Conservation (phyloP, 2,329 filamentous ascomycete genomes). For the Geosmithia morbida region DNA sequence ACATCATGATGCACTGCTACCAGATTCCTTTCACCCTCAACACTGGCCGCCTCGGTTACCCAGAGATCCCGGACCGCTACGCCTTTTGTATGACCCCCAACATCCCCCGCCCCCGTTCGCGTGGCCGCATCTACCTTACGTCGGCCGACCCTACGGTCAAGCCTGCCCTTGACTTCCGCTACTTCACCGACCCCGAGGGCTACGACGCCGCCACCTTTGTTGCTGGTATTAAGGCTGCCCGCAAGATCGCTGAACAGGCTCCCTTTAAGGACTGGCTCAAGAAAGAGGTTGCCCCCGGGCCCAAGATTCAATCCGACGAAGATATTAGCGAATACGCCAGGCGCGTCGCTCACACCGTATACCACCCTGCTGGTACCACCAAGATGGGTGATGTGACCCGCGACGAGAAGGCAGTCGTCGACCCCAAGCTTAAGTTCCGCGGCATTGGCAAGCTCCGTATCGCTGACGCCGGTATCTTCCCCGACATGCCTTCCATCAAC, state of each 20-base stretch:
- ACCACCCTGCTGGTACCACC: slow-evolving; percentile 79
- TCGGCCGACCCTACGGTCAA: slow-evolving; percentile 63
- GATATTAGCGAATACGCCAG: slow-evolving; percentile 71
- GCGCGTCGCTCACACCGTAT: slow-evolving; percentile 73
- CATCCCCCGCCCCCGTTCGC: slow-evolving; percentile 69
- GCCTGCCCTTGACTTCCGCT: slow-evolving; percentile 75
- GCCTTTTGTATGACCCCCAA: slow-evolving; percentile 92
- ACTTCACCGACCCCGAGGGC: slow-evolving; percentile 76
- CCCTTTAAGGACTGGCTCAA: slow-evolving; percentile 78
- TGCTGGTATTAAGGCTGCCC: slow-evolving; percentile 62
- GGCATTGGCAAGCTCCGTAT: slow-evolving; percentile 64
- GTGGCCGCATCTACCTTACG: slow-evolving; percentile 64
- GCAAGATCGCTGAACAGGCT: slow-evolving; percentile 57
- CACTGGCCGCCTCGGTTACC: slow-evolving; percentile 65
- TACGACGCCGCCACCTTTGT: slow-evolving; percentile 76
- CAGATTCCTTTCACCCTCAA: slow-evolving; percentile 88
- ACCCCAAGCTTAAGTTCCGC: slow-evolving; percentile 55
- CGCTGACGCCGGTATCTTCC: slow-evolving; percentile 79
- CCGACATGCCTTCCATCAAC: slow-evolving; percentile 75
- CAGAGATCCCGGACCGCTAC: slow-evolving; percentile 48
- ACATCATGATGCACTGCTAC: slow-evolving; percentile 96
- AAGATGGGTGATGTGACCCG: slow-evolving; percentile 68
- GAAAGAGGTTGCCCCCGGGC: slow-evolving; percentile 67
- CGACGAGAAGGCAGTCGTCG: slow-evolving; percentile 68
- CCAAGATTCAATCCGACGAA: slow-evolving; percentile 59